A percentile compares a stretch with the other conserved stretches of the same genome.
Conservation (phyloP, 2,329 filamentous ascomycete species). For the Blumeria hordei region DNA sequence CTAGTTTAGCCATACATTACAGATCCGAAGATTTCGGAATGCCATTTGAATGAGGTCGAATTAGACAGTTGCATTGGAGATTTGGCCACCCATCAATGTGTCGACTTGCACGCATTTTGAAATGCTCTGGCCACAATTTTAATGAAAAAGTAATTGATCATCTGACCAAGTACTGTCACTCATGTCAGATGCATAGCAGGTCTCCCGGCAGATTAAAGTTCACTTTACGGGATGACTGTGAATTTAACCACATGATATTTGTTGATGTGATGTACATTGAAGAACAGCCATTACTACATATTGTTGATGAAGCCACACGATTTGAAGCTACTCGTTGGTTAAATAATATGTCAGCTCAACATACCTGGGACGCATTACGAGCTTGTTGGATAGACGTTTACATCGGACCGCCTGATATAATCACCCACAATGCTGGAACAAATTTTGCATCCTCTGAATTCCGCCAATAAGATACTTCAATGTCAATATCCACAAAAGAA, state of each 20-base stretch:
- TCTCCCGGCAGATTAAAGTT: too few species aligned
- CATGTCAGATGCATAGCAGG: background rate
- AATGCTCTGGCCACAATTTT: background rate
- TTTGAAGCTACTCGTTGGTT: too few species aligned
- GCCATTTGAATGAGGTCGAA: background rate
- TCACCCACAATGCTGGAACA: conserved; percentile 1
- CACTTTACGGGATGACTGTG: too few species aligned
- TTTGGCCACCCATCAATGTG: background rate
- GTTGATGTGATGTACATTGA: too few species aligned
- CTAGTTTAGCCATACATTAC: background rate
- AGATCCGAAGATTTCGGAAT: background rate
- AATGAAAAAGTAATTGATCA: background rate
- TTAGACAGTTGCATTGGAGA: background rate
- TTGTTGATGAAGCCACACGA: too few species aligned
- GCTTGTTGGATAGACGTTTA: too few species aligned
- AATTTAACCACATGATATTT: too few species aligned
- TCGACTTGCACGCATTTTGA: background rate
- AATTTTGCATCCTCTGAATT: conserved; percentile 4
- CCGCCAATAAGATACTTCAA: background rate
- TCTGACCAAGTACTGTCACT: background rate
- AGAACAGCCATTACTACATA: too few species aligned
- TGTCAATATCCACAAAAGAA: background rate
- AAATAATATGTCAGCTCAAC: too few species aligned
- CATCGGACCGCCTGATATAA: background rate
- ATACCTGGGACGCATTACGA: too few species aligned